Conservation (phyloP, 805 yeast genomes). For the Millerozyma acaciae region DNA sequence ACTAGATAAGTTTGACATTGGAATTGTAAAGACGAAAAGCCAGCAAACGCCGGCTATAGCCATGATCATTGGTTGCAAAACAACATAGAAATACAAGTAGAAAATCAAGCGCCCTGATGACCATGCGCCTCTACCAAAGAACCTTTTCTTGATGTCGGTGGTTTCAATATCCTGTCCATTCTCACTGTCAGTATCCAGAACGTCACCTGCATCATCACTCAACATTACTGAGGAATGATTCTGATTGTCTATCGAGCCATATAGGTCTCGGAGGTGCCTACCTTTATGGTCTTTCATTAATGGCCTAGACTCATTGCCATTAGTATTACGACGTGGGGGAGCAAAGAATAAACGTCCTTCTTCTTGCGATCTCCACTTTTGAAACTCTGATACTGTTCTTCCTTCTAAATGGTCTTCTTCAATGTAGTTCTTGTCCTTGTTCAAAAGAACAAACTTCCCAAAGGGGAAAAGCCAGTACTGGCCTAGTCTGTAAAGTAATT, state of each 20-base stretch:
- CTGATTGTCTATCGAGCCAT: slow-evolving; percentile 25
- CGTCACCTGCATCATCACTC: slow-evolving; percentile 11
- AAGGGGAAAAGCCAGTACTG: slow-evolving; percentile 79
- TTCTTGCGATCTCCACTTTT: slow-evolving; percentile 79
- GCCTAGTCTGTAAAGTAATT: slow-evolving; percentile 57
- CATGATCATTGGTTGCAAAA: slow-evolving; percentile 64
- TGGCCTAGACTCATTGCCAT: slow-evolving; percentile 31
- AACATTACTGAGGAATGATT: slow-evolving; percentile 10
- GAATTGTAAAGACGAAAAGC: slow-evolving; percentile 84
- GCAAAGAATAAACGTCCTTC: slow-evolving; percentile 80
- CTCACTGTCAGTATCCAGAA: slow-evolving; percentile 15
- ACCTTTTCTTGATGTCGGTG: slow-evolving; percentile 46
- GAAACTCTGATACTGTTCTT: slow-evolving; percentile 75
- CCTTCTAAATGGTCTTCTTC: slow-evolving; percentile 90
- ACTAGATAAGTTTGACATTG: slow-evolving; percentile 79
- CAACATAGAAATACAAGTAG: slow-evolving; percentile 62
- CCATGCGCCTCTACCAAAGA: slow-evolving; percentile 94
- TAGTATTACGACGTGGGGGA: slow-evolving; percentile 47
- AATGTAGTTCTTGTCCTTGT: slow-evolving; percentile 73
- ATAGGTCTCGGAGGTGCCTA: slow-evolving; percentile 35
- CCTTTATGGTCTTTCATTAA: slow-evolving; percentile 42
- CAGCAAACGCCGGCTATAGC: slow-evolving; percentile 62
- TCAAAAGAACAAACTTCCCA: slow-evolving; percentile 80
- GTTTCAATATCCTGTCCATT: slow-evolving; percentile 12
- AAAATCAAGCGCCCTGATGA: slow-evolving; percentile 75